Evolutionary conservation across 148 eudicot species (phyloP), one percentile per base, ranked within the genome.

Genomic region (Spergularia bocconei): DNA sequence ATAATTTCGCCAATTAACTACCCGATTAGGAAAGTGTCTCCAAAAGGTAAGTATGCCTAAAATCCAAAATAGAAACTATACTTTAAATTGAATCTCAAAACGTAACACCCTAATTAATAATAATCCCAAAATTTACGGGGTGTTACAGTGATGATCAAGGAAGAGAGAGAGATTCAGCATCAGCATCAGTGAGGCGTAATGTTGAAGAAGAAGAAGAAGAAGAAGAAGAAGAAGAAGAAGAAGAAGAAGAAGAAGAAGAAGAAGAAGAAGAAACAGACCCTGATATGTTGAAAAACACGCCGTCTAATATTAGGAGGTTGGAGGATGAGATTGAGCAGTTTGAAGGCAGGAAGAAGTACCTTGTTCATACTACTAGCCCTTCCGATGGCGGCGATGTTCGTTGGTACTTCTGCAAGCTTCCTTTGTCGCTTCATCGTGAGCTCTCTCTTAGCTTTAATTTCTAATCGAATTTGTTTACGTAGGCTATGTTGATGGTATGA

Each of bases 341-440:
- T 64, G 92, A 92, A 74, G 99, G 97, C 17, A 84, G 97, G 57
- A 89, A 84, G 67, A 95, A 95, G 88, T 95, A 95, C 80, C 92
- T 89, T 71, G 92, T 96, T 0, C 93, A 88, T 52, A 95, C 99
- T 10, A 79, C 73, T n/a, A 95, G 99, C 73, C 88, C 96, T 2
- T 92, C 92, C 11, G 99, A 95, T 82, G 96, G 97, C 3, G 90
- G 94, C 21, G 99, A 95, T 83, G 94, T 95, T 76, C 77, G 96
- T 29, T 95, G 99, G 99, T 95, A 92, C 79, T 95, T 95, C 69
- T 91, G 99, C 82, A 95, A 95, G 84, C 88, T 89, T 23, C 92
- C 96, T 77, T 86, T 95, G 79, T 86, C 84, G 5, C 72, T 80
- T 19, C 80, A 90, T 82, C 93, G 98, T 95, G 20, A 79, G 90